Evolutionary conservation across 768 basidiomycete species (phyloP).

Genomic region (Russula earlei): DNA sequence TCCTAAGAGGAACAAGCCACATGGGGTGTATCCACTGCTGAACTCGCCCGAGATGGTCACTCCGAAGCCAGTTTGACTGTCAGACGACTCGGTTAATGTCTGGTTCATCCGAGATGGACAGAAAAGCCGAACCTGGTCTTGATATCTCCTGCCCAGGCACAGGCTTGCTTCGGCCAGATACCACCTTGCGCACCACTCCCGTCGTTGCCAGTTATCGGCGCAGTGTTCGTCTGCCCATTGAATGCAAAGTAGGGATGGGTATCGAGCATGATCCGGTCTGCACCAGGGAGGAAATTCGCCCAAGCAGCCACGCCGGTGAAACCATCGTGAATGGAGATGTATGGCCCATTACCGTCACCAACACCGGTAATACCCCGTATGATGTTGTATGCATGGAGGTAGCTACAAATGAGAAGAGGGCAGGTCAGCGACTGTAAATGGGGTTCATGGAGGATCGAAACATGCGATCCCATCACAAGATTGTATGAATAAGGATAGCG

Average conservation of each 20-base stretch:
- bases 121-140: constrained; percentile 33
- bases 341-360: constrained; percentile 59
- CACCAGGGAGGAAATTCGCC: constrained; percentile 34
- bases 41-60: constrained; percentile 72
- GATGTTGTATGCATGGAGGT: constrained; percentile 50
- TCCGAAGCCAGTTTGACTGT: constrained; percentile 48
- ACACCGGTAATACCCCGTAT: constrained; percentile 69
- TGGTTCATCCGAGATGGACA: neutral
- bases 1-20: constrained; percentile 43
- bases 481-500: constrained; percentile 1
- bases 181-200: constrained; percentile 26
- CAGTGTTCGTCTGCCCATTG: constrained; percentile 12
- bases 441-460: neutral
- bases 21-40: constrained; percentile 56
- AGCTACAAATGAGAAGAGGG: constrained; percentile 38
- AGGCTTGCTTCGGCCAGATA: constrained; percentile 27
- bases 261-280: constrained; percentile 40
- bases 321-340: constrained; percentile 45
- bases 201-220: constrained; percentile 26
- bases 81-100: neutral
- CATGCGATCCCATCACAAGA: neutral
- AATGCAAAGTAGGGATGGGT: constrained; percentile 39
- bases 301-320: constrained; percentile 42
- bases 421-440: neutral
- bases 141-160: constrained; percentile 34